Percentiles rank a stretch among this genome's conserved stretches.
Evolutionary conservation across 352 stramenopile genomes (phyloP).

Genomic region (Pythium aphanidermatum): DNA sequence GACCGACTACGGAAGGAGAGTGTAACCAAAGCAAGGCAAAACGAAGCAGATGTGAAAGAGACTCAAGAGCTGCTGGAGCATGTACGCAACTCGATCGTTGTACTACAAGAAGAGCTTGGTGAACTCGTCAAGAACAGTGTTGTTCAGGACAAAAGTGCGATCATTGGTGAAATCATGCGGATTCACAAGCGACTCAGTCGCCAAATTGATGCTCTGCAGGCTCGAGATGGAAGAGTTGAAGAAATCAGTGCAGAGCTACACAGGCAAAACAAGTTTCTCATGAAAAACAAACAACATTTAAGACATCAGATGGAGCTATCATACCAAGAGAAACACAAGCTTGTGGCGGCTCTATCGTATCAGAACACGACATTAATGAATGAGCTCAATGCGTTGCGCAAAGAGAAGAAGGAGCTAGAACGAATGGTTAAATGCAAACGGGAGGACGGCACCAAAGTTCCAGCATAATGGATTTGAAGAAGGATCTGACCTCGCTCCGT

Average conservation of each 20-base stretch:
- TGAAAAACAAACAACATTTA: constrained; percentile 72
- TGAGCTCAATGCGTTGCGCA: constrained; percentile 54
- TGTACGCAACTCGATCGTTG: constrained; percentile 46
- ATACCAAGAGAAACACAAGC: constrained; percentile 63
- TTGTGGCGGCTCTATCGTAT: constrained; percentile 57
- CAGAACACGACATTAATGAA: constrained; percentile 63
- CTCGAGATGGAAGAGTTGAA: constrained; percentile 37
- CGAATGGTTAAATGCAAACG: constrained; percentile 20
- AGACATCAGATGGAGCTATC: constrained; percentile 53
- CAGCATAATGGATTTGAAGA: not conserved
- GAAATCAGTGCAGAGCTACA: constrained; percentile 67
- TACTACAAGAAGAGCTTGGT: constrained; percentile 57
- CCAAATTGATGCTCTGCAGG: constrained; percentile 47
- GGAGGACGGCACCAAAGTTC: not conserved
- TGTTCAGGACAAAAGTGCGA: constrained; percentile 53
- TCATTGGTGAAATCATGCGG: constrained; percentile 53
- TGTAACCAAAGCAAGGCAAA: constrained; percentile 31
- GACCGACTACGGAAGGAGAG: constrained; percentile 50
- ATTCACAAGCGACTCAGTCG: constrained; percentile 58
- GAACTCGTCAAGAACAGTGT: constrained; percentile 51
- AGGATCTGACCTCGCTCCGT: too few relatives aligned
- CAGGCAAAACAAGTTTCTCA: constrained; percentile 63
- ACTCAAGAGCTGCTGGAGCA: constrained; percentile 34
- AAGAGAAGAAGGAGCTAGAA: constrained; percentile 65
- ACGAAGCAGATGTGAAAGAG: constrained; percentile 30